phyloP scores from a whole-genome alignment of 257 asterid genomes.

The Fraxinus cuspidata region DNA sequence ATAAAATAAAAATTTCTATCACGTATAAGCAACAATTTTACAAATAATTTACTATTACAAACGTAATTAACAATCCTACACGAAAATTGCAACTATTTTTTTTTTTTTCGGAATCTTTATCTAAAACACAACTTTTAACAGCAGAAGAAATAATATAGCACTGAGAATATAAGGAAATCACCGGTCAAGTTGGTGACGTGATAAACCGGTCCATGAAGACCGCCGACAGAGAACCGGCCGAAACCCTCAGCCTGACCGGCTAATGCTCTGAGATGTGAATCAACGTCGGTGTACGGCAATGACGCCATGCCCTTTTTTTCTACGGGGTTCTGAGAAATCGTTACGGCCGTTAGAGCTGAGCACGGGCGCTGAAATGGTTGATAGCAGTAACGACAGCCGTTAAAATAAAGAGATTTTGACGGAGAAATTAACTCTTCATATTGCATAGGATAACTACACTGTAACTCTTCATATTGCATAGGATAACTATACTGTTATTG shows the following conservation, averaged over 20 bases:
- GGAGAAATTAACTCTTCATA: not conserved
- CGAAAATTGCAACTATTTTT: not conserved
- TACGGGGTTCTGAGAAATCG: not conserved
- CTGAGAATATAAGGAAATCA: constrained; percentile 20
- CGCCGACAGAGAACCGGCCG: constrained; percentile 76
- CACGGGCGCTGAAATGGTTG: not conserved
- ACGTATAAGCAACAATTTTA: not conserved
- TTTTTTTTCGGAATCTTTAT: not conserved
- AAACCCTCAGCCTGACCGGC: constrained; percentile 91
- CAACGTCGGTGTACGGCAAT: constrained; percentile 64
- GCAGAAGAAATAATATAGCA: not conserved
- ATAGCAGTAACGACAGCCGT: not conserved
- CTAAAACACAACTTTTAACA: not conserved
- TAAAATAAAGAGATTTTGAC: not conserved
- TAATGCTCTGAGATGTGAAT: constrained; percentile 55
- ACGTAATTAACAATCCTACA: not conserved
- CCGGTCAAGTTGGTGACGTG: constrained; percentile 68
- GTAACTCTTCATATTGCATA: no score
- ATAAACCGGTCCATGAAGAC: constrained; percentile 64
- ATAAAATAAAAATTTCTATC: not conserved
- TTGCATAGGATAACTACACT: no score
- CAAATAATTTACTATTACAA: not conserved
- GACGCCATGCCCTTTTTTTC: constrained; percentile 22
- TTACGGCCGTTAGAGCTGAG: not conserved
- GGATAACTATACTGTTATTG: no score